Evolutionary conservation across 345 rosid species (phyloP).

Genomic region (Rhizophora apiculata): DNA sequence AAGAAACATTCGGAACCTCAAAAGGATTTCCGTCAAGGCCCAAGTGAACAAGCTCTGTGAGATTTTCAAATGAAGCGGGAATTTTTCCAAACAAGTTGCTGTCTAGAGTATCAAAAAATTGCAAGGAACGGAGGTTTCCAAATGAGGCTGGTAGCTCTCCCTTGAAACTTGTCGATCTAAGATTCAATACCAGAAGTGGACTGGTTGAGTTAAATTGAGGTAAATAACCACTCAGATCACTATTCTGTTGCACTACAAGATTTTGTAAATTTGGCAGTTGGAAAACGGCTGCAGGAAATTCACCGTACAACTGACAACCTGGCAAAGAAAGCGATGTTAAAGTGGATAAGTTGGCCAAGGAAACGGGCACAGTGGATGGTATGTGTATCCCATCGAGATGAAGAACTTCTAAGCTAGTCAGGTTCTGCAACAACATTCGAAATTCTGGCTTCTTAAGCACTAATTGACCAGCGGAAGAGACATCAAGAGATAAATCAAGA

Average conservation of each 20-base stretch:
- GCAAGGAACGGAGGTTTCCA: not conserved
- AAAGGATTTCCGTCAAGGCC: not conserved
- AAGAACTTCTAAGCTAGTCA: too few species aligned
- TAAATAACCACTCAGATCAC: not conserved
- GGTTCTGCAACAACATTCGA: not conserved
- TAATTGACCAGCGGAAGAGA: too few species aligned
- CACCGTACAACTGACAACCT: not conserved
- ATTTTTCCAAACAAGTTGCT: not conserved
- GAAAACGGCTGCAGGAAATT: not conserved
- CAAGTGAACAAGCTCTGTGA: not conserved
- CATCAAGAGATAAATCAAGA: too few species aligned
- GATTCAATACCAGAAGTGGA: not conserved
- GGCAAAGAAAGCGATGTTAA: not conserved
- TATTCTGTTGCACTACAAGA: not conserved
- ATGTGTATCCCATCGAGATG: too few species aligned
- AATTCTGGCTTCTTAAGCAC: too few species aligned
- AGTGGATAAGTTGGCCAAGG: not conserved
- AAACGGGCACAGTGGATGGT: too few species aligned
- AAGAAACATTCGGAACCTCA: not conserved
- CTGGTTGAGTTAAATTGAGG: not conserved
- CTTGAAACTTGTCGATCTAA: not conserved
- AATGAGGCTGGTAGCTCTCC: not conserved
- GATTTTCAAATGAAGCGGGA: not conserved
- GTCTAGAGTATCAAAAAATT: not conserved
- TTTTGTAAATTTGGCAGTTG: not conserved